phyloP scores from a whole-genome alignment of 2,329 filamentous ascomycete genomes.

The Parascedosporium putredinis region DNA sequence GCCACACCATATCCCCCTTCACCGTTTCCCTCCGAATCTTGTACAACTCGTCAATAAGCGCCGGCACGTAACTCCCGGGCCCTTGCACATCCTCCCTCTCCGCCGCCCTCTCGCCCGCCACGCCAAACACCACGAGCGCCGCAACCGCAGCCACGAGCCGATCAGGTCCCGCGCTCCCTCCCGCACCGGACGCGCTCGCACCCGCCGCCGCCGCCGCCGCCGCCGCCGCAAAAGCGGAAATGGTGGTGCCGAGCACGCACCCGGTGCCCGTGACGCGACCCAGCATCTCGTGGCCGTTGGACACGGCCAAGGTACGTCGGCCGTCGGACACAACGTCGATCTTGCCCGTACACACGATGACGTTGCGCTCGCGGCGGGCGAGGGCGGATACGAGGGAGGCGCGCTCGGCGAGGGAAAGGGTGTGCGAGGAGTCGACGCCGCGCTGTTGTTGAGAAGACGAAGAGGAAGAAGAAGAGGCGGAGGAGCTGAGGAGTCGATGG shows the following conservation, averaged over 20 bases:
- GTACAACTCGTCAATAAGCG: constrained; percentile 66
- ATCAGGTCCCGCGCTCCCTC: too few relatives aligned
- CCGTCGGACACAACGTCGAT: constrained; percentile 74
- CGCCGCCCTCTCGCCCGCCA: constrained; percentile 59
- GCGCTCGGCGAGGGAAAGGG: constrained; percentile 38
- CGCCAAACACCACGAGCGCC: constrained; percentile 66
- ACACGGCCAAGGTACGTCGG: constrained; percentile 50
- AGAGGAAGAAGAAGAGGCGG: constrained; percentile 13
- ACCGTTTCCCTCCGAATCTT: constrained; percentile 37
- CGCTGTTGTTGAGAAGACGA: constrained; percentile 48
- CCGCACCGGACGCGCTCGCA: constrained; percentile 13
- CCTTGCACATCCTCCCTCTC: constrained; percentile 57
- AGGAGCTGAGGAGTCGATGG: constrained; percentile 42
- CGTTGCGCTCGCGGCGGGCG: constrained; percentile 55
- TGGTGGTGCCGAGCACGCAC: constrained; percentile 72
- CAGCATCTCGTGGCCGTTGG: constrained; percentile 66
- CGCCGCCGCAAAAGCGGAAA: constrained; percentile 59
- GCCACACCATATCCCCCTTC: constrained; percentile 38
- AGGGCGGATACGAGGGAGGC: constrained; percentile 54
- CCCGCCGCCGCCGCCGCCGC: constrained; percentile 17
- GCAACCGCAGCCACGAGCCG: constrained; percentile 64
- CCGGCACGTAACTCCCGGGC: constrained; percentile 77
- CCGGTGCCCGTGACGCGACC: constrained; percentile 69
- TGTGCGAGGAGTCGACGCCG: constrained; percentile 72
- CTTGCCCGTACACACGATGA: constrained; percentile 70